Conservation (phyloP, 495 filamentous ascomycete genomes). For the Recurvomyces mirabilis region DNA sequence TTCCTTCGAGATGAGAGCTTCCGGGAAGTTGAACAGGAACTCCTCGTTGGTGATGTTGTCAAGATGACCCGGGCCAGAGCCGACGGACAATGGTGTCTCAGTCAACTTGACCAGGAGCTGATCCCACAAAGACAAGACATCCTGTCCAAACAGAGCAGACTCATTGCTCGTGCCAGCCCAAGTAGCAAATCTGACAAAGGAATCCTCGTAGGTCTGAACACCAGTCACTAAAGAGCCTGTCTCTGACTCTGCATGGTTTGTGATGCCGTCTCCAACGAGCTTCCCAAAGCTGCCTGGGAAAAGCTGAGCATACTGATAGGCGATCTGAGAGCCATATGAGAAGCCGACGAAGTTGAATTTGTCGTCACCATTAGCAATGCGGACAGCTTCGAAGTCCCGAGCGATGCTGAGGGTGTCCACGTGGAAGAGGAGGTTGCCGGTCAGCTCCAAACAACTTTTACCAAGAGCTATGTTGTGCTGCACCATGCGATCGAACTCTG, state of each 20-base stretch:
- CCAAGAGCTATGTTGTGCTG: background rate
- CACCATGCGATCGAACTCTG: background rate
- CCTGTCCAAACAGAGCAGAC: background rate
- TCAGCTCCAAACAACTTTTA: background rate
- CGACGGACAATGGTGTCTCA: background rate
- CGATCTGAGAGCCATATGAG: background rate
- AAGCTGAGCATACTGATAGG: background rate
- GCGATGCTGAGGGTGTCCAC: background rate
- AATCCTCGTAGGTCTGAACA: background rate
- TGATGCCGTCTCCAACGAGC: background rate
- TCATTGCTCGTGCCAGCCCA: background rate
- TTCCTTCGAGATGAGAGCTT: background rate
- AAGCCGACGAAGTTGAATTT: background rate
- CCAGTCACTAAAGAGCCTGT: background rate
- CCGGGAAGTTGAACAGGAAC: background rate
- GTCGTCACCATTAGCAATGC: background rate
- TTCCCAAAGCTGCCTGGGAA: background rate
- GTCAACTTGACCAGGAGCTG: background rate
- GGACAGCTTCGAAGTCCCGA: background rate
- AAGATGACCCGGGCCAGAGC: background rate
- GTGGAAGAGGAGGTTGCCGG: background rate
- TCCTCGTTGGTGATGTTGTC: background rate
- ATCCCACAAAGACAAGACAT: background rate
- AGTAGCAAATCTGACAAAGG: background rate
- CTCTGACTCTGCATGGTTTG: background rate